Evolutionary conservation across 208 protist species (phyloP).

Genomic region (Trypanosomatidae sp.): DNA sequence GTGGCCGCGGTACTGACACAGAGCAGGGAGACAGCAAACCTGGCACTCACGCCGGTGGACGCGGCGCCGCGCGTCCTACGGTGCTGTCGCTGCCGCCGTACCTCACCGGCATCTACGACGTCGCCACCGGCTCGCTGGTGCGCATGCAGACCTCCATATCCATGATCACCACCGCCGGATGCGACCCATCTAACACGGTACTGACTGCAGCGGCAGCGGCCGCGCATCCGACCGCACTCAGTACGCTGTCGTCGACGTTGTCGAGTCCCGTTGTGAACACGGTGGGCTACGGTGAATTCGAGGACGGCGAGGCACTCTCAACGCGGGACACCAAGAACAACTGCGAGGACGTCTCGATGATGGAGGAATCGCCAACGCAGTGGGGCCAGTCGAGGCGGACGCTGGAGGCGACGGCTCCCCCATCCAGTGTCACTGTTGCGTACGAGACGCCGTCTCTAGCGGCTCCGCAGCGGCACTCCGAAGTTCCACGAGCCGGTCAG

Average conservation of each 20-base stretch:
- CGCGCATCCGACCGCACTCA: background rate
- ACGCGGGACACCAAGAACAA: background rate
- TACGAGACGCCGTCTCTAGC: background rate
- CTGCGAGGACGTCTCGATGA: background rate
- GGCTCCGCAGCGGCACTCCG: background rate
- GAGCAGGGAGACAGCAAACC: background rate
- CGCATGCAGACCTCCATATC: slow-evolving; percentile 31
- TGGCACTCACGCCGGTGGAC: background rate
- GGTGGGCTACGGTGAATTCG: background rate
- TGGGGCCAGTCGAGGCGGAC: slow-evolving; percentile 4
- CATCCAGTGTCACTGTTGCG: background rate
- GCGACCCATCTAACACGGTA: background rate
- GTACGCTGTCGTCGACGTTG: background rate
- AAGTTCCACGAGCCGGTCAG: no score
- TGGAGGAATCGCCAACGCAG: background rate
- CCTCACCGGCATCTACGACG: slow-evolving; percentile 88
- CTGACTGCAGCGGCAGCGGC: background rate
- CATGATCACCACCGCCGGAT: background rate
- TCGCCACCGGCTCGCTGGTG: slow-evolving; percentile 67
- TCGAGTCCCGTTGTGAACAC: background rate
- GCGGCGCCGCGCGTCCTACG: background rate
- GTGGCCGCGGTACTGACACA: slow-evolving; percentile 3
- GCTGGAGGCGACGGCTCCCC: background rate
- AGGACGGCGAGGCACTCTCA: background rate
- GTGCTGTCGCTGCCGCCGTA: slow-evolving; percentile 53